These are phyloP conservation scores for Aquilaria sinensis DNA, from an alignment of 345 rosid species.

Conservation along the genomic window DNA sequence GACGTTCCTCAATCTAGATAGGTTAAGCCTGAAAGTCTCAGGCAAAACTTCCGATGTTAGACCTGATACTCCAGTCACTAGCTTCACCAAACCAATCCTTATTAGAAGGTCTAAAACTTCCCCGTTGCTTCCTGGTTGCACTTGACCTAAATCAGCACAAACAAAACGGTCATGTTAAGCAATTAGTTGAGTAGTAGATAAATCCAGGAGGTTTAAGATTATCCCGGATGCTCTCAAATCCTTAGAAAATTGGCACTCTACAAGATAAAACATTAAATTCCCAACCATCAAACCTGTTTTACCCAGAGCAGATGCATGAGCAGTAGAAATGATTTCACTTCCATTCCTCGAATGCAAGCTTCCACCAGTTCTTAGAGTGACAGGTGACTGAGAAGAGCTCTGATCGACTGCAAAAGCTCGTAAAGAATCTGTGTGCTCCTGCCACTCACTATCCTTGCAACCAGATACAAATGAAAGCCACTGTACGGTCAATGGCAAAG, in stretches of 20 bases:
- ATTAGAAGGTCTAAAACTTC: slow-evolving; percentile 59
- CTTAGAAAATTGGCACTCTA: not conserved
- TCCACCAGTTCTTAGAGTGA: slow-evolving; percentile 76
- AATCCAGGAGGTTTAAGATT: not conserved
- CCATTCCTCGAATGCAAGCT: slow-evolving; percentile 30
- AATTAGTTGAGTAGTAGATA: too few species aligned
- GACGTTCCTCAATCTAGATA: slow-evolving; percentile 57
- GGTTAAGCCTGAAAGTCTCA: slow-evolving; percentile 66
- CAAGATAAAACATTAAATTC: not conserved
- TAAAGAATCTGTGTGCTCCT: slow-evolving; percentile 51
- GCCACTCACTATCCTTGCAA: slow-evolving; percentile 64
- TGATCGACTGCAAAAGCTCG: slow-evolving; percentile 34
- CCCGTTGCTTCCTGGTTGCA: slow-evolving; percentile 56
- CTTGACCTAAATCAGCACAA: slow-evolving; percentile 28
- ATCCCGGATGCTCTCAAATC: not conserved
- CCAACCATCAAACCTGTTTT: slow-evolving; percentile 28
- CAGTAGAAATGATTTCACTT: slow-evolving; percentile 12
- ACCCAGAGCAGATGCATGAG: slow-evolving; percentile 22
- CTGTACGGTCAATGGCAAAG: slow-evolving; percentile 44
- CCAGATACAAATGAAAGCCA: slow-evolving; percentile 59
- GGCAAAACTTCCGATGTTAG: slow-evolving; percentile 51
- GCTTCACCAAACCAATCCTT: slow-evolving; percentile 77
- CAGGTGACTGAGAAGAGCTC: slow-evolving; percentile 45
- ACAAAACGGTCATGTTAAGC: not conserved
- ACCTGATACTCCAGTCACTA: slow-evolving; percentile 58